Percentiles rank a stretch among this genome's conserved stretches.
These are phyloP conservation scores for Phanerodontia chrysosporium DNA, from an alignment of 768 basidiomycete genomes.

Conservation along the genomic window DNA sequence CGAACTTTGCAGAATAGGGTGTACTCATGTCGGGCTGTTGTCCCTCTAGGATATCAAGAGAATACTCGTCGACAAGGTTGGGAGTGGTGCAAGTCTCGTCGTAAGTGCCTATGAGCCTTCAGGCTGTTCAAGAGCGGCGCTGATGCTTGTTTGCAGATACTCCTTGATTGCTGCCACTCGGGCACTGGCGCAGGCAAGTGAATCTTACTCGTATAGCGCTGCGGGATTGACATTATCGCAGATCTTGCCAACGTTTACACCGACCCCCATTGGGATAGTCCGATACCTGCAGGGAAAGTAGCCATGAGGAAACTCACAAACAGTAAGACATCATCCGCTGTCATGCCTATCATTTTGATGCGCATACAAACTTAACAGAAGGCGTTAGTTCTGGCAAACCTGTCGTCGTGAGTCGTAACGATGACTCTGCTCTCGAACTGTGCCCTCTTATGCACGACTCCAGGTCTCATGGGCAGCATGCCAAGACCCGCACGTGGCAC, in stretches of 20 bases:
- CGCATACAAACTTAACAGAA: neutral
- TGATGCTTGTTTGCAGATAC: slow-evolving; percentile 12
- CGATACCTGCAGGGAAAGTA: neutral
- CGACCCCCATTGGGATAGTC: neutral
- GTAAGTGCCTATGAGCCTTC: slow-evolving; percentile 2
- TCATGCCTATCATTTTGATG: too few relatives aligned
- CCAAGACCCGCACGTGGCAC: neutral
- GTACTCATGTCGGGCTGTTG: too few relatives aligned
- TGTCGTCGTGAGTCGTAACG: neutral
- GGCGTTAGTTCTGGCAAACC: neutral
- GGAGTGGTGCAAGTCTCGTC: slow-evolving; percentile 13
- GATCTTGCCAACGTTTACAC: neutral
- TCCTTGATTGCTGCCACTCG: slow-evolving; percentile 26
- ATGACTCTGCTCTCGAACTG: neutral
- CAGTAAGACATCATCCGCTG: too few relatives aligned
- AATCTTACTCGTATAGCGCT: neutral
- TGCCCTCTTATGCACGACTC: neutral
- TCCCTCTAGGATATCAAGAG: slow-evolving; percentile 14
- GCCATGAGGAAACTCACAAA: neutral
- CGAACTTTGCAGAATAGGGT: too few relatives aligned
- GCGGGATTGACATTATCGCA: neutral
- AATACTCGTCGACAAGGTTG: slow-evolving; percentile 18
- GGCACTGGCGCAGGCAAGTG: slow-evolving; percentile 15
- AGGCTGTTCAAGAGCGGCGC: neutral
- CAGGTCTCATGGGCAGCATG: neutral